Base-by-base conservation (phyloP, 1,284 basidiomycete genomes). In the Rhizoctonia solani region DNA sequence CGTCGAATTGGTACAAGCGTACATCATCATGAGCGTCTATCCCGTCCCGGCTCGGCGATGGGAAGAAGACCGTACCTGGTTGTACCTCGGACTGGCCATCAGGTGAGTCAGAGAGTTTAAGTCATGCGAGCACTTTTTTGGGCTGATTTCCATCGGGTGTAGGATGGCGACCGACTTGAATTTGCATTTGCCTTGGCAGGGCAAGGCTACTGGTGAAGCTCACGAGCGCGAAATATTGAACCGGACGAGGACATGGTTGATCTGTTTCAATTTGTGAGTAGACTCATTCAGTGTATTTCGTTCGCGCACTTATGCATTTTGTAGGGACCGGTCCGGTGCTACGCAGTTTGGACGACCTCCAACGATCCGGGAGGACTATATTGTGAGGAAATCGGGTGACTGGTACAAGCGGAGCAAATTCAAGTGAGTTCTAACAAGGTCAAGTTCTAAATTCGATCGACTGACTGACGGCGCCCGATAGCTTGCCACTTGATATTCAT, bases 261-360 rank as follows among this genome's bases (percentile, higher is more conserved):
- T 90, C 67, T 93, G 92, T 76, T 93, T 89, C 78, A 91, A 91
- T 74, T 73, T 93, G 63, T 66, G 41, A 34, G 63, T 47, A 4
- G 6, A 9, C 6, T 34, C 21, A 13, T 39, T 8, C n/a, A 16
- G 13, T 11, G 9, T 47, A 16, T 6, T 6, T 46, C 21, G 13
- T 11, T 6, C n/a, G 29, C 11, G 8, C 27, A 25, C 19, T 1
- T 37, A 21, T 49, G n/a, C n/a, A 25, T 50, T 13, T 13, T 16
- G 14, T 3, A 54, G 52, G 59, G 92, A 94, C 76, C 84, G 89
- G 19, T 91, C 88, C 32, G 89, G 87, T 1, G 86, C 90, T 11
- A 91, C 90, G 16, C 92, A 94, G 76, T 91, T 92, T 74, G 92
- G 92, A 21, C 93, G 93, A 76, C 90, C 90, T 2, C 87, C 87